Conservation (phyloP, 805 yeast species). For the Candida bentonensis region DNA sequence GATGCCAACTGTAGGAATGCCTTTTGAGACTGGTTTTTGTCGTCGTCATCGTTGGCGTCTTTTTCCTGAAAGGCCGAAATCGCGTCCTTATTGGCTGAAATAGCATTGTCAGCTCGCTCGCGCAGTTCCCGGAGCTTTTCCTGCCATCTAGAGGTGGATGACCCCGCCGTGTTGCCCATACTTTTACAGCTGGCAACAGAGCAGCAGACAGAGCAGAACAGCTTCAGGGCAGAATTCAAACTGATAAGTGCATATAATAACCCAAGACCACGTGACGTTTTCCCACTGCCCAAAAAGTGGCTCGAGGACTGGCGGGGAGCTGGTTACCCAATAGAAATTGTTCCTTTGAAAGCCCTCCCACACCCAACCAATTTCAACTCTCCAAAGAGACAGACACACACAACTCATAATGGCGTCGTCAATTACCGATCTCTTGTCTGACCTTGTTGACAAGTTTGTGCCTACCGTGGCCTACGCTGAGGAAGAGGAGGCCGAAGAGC, state of each 20-base stretch:
- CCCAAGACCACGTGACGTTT: too few species aligned
- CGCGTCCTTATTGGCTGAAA: background rate
- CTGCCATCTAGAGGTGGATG: too few species aligned
- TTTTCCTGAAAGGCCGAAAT: background rate
- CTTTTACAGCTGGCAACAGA: too few species aligned
- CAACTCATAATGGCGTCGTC: background rate
- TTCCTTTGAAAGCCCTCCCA: background rate
- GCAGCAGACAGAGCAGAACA: too few species aligned
- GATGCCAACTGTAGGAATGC: background rate
- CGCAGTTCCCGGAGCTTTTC: background rate
- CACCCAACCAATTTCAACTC: background rate
- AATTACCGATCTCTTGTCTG: constrained; percentile 32
- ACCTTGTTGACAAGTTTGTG: constrained; percentile 62
- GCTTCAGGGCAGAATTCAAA: too few species aligned
- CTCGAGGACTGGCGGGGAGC: background rate
- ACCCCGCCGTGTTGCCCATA: too few species aligned
- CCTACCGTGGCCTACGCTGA: constrained; percentile 82
- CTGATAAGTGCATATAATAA: too few species aligned
- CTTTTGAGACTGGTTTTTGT: background rate
- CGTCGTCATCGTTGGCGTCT: background rate
- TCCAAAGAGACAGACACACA: background rate
- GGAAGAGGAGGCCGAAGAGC: constrained; percentile 20
- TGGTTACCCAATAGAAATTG: constrained; percentile 1
- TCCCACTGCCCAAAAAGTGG: too few species aligned
- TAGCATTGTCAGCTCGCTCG: background rate